Evolutionary conservation across 1,284 basidiomycete species (phyloP), one percentile per base, ranked within the genome.

Genomic region (Apiotrichum sp.): DNA sequence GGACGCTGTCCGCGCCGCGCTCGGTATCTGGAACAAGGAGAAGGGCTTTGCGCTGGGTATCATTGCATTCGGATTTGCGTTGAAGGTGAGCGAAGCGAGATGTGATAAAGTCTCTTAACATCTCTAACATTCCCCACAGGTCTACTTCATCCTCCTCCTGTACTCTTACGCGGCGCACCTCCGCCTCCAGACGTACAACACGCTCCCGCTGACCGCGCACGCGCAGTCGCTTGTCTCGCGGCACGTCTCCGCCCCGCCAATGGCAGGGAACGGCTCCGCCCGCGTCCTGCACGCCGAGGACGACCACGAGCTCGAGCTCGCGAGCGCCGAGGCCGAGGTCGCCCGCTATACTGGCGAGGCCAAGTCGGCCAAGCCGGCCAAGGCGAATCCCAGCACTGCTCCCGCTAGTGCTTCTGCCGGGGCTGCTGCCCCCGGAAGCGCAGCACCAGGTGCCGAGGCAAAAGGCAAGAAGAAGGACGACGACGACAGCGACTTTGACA

Each of bases 91-190:
- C 11, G 2, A 6, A 22, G 3, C 36, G 6, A 22, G 39, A 29
- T 22, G 33, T 44, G 40, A 16, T 31, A 13, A 14, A 11, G 31
- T 13, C 22, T 22, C 22, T 22, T 22, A 22, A 22, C 22, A 22
- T 22, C 22, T 22, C 22, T 22, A 22, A 22, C 22, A 22, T 22
- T 22, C 50, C 50, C 9, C 8, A 1, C 63, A 97, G 93, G 80
- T 96, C 62, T 98, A 97, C 79, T 93, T 98, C 75, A 87, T 89
- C 40, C 77, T 89, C 35, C 77, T 95, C 40, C 79, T 98, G 38
- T 98, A 98, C 75, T 97, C 95, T 9, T 98, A 91, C 74, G 93
- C 93, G 3, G 80, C 86, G 1, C 95, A 98, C 74, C 85, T 98
- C 47, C 88, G 93, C 40, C 87, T 88, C 68, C 89, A 90, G 47